A percentile compares a stretch with the other conserved stretches of the same genome.
Conservation (phyloP, 2,329 filamentous ascomycete genomes). For the Paecilomyces variotii region DNA sequence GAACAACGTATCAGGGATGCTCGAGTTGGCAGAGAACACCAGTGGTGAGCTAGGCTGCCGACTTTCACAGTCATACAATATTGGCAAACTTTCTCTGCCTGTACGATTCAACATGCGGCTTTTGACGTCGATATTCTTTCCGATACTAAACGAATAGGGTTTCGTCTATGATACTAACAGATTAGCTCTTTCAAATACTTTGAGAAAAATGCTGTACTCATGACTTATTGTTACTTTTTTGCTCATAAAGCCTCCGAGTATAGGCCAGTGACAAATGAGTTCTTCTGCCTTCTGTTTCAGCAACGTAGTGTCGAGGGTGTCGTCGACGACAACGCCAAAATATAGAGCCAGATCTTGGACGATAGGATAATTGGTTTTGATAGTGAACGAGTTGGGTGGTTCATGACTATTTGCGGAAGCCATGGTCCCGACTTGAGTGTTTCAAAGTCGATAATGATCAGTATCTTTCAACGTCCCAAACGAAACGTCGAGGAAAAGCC, state of each 20-base stretch:
- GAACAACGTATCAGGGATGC: neutral
- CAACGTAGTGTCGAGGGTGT: neutral
- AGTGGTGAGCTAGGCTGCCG: neutral
- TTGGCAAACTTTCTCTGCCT: neutral
- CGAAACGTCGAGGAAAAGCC: too few species aligned
- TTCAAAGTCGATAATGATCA: too few species aligned
- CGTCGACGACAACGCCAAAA: neutral
- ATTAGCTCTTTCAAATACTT: neutral
- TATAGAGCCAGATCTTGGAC: neutral
- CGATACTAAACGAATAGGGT: neutral
- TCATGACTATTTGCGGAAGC: neutral
- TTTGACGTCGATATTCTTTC: neutral
- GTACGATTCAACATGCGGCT: neutral
- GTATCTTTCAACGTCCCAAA: too few species aligned
- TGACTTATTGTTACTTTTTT: neutral
- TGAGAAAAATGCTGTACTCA: neutral
- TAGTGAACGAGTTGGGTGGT: neutral
- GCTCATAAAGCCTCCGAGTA: neutral
- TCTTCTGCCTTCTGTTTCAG: neutral
- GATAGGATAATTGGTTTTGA: neutral
- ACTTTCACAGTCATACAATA: neutral
- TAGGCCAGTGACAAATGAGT: neutral
- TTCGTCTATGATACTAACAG: neutral
- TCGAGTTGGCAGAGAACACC: neutral
- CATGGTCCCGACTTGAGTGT: neutral